A percentile compares a stretch with the other conserved stretches of the same genome.
These are phyloP conservation scores for Ramularia endophylla DNA, from an alignment of 2,329 filamentous ascomycete genomes.

Conservation along the genomic window DNA sequence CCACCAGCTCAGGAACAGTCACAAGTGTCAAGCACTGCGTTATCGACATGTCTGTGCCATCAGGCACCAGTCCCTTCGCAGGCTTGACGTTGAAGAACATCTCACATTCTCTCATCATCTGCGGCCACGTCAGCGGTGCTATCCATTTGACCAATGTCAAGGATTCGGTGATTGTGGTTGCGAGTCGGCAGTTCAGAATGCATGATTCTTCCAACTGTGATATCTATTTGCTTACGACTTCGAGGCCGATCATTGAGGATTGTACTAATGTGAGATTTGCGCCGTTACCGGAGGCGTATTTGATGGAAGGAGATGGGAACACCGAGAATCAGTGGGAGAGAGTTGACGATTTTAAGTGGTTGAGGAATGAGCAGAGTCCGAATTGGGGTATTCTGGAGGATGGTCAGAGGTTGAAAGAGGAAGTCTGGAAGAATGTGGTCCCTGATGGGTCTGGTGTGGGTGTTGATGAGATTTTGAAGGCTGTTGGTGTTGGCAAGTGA, in stretches of 20 bases:
- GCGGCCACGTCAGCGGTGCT: slow-evolving; percentile 71
- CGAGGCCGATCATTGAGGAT: slow-evolving; percentile 90
- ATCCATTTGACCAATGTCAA: slow-evolving; percentile 73
- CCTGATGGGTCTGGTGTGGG: slow-evolving; percentile 57
- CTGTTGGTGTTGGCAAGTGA: slow-evolving; percentile 12
- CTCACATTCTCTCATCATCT: slow-evolving; percentile 64
- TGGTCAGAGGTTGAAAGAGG: slow-evolving; percentile 33
- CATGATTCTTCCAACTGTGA: slow-evolving; percentile 78
- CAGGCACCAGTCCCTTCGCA: slow-evolving; percentile 53
- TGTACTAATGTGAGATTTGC: slow-evolving; percentile 75
- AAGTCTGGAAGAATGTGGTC: slow-evolving; percentile 63
- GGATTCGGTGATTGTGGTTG: slow-evolving; percentile 70
- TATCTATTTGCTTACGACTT: slow-evolving; percentile 75
- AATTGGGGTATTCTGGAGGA: slow-evolving; percentile 72
- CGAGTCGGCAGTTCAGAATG: slow-evolving; percentile 84
- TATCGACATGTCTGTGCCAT: slow-evolving; percentile 71
- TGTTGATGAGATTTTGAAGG: slow-evolving; percentile 59
- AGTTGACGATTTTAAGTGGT: slow-evolving; percentile 97
- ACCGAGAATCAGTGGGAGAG: slow-evolving; percentile 71
- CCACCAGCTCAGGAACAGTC: slow-evolving; percentile 67
- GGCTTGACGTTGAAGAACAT: slow-evolving; percentile 66
- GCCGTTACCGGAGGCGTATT: slow-evolving; percentile 60
- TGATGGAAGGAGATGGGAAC: slow-evolving; percentile 22
- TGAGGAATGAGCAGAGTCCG: slow-evolving; percentile 77
- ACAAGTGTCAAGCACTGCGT: slow-evolving; percentile 65